Evolutionary conservation across 2,329 filamentous ascomycete genomes (phyloP).

Genomic region (Aspergillus sp.): DNA sequence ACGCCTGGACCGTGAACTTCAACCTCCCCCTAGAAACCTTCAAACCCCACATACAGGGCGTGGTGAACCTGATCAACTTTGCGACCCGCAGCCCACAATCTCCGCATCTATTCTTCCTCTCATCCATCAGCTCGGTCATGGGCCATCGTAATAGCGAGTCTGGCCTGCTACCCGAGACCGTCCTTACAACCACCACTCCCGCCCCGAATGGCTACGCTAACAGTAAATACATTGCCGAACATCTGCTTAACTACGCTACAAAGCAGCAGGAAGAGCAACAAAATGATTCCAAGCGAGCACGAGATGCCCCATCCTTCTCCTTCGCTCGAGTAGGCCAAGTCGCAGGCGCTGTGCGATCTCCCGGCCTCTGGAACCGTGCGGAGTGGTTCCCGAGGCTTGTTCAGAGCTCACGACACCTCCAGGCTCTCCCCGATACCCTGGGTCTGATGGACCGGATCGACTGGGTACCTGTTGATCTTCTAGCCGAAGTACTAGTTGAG

Average conservation of each 20-base stretch:
- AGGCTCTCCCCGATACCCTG: conserved; percentile 8
- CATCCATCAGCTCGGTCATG: conserved; percentile 3
- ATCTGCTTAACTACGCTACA: conserved; percentile 26
- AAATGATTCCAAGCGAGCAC: accelerated
- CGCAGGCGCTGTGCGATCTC: conserved; percentile 18
- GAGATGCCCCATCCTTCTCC: background rate
- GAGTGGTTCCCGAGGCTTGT: conserved; percentile 21
- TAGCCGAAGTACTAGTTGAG: conserved; percentile 6
- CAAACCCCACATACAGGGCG: conserved; percentile 49
- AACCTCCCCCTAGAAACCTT: conserved; percentile 51
- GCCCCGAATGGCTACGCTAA: conserved; percentile 26
- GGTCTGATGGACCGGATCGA: background rate
- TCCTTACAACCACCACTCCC: background rate
- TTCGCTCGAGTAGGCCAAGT: conserved; percentile 32
- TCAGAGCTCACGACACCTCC: conserved; percentile 8
- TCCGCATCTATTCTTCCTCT: conserved; percentile 3
- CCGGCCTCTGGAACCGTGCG: conserved; percentile 8
- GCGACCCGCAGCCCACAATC: background rate
- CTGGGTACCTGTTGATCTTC: background rate
- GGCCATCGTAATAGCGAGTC: background rate
- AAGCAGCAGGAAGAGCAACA: no score
- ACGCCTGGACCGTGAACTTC: conserved; percentile 40
- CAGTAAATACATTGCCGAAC: conserved; percentile 32
- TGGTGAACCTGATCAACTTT: conserved; percentile 41
- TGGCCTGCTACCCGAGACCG: background rate